phyloP scores from a whole-genome alignment of 768 basidiomycete species.

The Tylopilus rubrobrunneus region DNA sequence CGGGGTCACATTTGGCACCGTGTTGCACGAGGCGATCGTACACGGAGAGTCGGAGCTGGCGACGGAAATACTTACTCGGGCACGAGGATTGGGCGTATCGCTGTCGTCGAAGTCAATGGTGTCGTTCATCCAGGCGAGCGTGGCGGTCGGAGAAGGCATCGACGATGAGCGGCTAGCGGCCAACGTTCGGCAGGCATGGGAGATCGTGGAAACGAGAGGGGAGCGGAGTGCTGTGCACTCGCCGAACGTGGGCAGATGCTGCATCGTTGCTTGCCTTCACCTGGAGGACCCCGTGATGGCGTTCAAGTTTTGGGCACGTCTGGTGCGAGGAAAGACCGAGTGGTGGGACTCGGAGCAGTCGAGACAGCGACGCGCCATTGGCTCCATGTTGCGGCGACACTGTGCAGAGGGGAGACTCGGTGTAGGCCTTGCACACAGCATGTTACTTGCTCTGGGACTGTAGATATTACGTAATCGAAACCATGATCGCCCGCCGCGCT shows the following conservation, averaged over 20 bases:
- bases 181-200: constrained; percentile 41
- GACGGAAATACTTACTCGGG: constrained; percentile 37
- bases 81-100: constrained; percentile 34
- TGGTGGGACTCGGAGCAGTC: constrained; percentile 48
- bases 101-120: constrained; percentile 49
- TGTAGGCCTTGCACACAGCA: constrained; percentile 9
- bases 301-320: constrained; percentile 54
- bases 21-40: constrained; percentile 53
- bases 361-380: constrained; percentile 41
- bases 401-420: constrained; percentile 26
- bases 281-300: constrained; percentile 49
- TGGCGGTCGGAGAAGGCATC: constrained; percentile 25
- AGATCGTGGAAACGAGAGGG: constrained; percentile 38
- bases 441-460: constrained; percentile 18
- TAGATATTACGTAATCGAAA: constrained; percentile 16
- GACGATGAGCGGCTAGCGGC: constrained; percentile 25
- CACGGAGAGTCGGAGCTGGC: constrained; percentile 45
- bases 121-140: constrained; percentile 42
- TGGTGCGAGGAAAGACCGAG: constrained; percentile 43
- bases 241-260: constrained; percentile 47
- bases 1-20: constrained; percentile 54
- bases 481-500: background rate
- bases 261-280: constrained; percentile 47
- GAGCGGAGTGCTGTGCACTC: constrained; percentile 37
- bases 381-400: constrained; percentile 30